A percentile compares a stretch with the other conserved stretches of the same genome.
Evolutionary conservation across 495 filamentous ascomycete species (phyloP).

Genomic region (Hypoxylon crocopeplum): DNA sequence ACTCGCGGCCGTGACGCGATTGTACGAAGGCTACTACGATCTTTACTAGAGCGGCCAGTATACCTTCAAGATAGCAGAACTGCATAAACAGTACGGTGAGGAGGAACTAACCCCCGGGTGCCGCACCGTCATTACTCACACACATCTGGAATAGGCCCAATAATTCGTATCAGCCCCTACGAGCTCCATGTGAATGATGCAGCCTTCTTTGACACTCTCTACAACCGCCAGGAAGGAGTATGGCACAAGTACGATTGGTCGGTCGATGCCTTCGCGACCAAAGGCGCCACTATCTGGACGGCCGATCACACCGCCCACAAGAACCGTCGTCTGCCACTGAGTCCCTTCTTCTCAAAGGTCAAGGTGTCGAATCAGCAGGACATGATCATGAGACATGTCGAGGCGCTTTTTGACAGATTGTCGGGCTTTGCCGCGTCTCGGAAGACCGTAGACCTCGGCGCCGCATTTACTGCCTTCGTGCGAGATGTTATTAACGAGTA

Average conservation of each 20-base stretch:
- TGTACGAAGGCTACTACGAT: conserved; percentile 61
- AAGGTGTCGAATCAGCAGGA: conserved; percentile 30
- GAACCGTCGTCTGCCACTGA: conserved; percentile 29
- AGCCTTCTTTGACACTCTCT: conserved; percentile 39
- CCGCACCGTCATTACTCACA: conserved; percentile 14
- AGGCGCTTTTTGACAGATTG: conserved; percentile 37
- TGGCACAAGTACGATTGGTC: conserved; percentile 43
- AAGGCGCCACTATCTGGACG: conserved; percentile 23
- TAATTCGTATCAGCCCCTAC: conserved; percentile 43
- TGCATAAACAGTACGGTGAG: conserved; percentile 36
- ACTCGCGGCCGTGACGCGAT: conserved; percentile 54
- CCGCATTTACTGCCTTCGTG: conserved; percentile 40
- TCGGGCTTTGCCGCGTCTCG: conserved; percentile 11
- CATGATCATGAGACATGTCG: conserved; percentile 34
- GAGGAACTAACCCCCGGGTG: conserved; percentile 13
- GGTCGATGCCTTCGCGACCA: conserved; percentile 31
- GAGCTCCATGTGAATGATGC: conserved; percentile 44
- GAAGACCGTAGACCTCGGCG: conserved; percentile 39
- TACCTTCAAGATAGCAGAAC: conserved; percentile 35
- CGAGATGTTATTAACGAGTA: conserved; percentile 41
- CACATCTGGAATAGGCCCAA: conserved; percentile 33
- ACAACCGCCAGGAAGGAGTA: conserved; percentile 36
- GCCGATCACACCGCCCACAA: conserved; percentile 39
- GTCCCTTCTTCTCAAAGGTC: conserved; percentile 40
- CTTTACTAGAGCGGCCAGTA: conserved; percentile 40